Base-by-base conservation (phyloP, 2,329 filamentous ascomycete species). In the Trichoderma endophyticum region DNA sequence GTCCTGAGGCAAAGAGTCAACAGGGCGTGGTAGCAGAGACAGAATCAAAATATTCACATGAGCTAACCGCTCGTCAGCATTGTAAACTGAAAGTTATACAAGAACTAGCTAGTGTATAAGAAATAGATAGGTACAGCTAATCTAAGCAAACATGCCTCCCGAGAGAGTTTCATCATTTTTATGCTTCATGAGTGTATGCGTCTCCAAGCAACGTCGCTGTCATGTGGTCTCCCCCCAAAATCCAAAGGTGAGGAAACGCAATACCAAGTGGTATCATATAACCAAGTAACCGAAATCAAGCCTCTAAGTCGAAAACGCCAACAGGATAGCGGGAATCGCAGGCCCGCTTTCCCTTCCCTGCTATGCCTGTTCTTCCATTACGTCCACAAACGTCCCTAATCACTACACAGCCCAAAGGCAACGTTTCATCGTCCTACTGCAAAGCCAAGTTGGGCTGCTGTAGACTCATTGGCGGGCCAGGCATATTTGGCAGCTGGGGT, bases 401-500 rank as follows among this genome's bases (percentile, higher is more conserved):
- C 4, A 24, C n/a, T 51, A 24, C 48, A 14, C 18, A n/a, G 8
- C 18, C 3, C n/a, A 30, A 59, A 18, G 32, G n/a, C 34, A 2
- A 12, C 11, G 4, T 15, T 59, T 56, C 36, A 39, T 28, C 12
- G 12, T 8, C 18, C 39, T 57, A 73, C 60, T 74, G 72, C 74
- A 68, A 72, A 56, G 74, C 66, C 77, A 78, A 75, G 61, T 74
- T 73, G 21, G 75, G 74, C 57, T 78, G 77, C 56, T 78, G 77
- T 39, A 28, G 9, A 59, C 78, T 77, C 72, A 79, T 77, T 43
- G 77, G 76, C 9, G 79, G 80, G 18, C 78, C 77, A 12, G 78
- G 75, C 76, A 81, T 81, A 54, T 78, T 81, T 9, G 78, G 76
- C 77, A 81, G 79, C 73, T 82, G 81, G 21, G 81, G 77, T 14